Evolutionary conservation across 352 stramenopile species (phyloP), one percentile per base, ranked within the genome.

Genomic region (Globisporangium cederbergense): DNA sequence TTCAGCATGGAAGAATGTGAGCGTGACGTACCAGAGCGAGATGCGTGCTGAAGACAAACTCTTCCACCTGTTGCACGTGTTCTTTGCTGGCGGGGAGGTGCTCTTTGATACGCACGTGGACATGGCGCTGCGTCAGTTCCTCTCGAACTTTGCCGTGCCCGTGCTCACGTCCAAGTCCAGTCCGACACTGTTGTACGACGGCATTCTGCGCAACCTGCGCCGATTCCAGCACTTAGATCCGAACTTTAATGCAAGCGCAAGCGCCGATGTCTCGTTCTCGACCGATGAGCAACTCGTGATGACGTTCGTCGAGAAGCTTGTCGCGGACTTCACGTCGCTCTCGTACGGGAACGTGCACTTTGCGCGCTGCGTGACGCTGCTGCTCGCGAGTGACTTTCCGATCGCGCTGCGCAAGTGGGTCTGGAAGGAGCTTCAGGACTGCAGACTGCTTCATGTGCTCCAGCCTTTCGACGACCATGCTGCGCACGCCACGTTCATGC

Each of bases 261-360:
- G 16, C 7, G 14, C 10, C 7, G 59, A 30, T 2, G 25, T 47
- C 2, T 57, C 73, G 46, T 88, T 89, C 52, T 72, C 77, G 10
- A 83, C 77, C 0, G 68, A 80, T 36, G 73, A 83, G 13, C 72
- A 81, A 47, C 72, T 84, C 58, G 79, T 89, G 10, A 54, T 89
- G 73, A 81, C 72, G 8, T 93, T 93, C 51, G 63, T 86, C 9
- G 82, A 93, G 68, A 78, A 77, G 62, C 70, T 93, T 22, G 65
- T 89, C 30, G 70, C 74, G 3, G 84, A 93, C 65, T 93, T 90
- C 62, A 85, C 78, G 14, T 71, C 81, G 38, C 75, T 75, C 5
- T 93, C 84, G 20, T 93, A 85, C 64, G 84, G 71, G 6, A 87
- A 93, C 61, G 61, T 61, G 42, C 75, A 81, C 55, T 91, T 93